Evolutionary conservation across 805 yeast genomes (phyloP).

Genomic region (Isabelozyma heimii): DNA sequence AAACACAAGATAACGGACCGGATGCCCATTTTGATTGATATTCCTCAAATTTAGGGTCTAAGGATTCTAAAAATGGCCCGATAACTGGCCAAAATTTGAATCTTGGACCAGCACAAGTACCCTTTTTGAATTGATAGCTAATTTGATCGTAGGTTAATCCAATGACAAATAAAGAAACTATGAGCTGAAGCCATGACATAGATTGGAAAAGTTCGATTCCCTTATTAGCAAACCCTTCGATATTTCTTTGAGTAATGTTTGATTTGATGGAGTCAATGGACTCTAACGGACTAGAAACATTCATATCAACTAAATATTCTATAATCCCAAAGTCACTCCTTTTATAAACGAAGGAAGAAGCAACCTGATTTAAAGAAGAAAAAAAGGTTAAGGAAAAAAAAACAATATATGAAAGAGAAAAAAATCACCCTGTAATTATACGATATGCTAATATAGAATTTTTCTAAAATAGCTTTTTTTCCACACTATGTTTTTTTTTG

Average conservation of each 20-base stretch:
- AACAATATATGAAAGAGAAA: too few species aligned
- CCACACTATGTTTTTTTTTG: not conserved
- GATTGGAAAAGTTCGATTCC: constrained; percentile 13
- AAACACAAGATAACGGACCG: constrained; percentile 93
- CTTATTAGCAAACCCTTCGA: not conserved
- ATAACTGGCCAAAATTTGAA: constrained; percentile 91
- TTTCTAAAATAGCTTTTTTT: too few species aligned
- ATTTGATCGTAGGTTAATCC: constrained; percentile 68
- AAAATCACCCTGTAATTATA: not conserved
- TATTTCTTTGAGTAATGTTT: not conserved
- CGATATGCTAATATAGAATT: not conserved
- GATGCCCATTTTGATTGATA: constrained; percentile 91
- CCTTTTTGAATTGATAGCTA: constrained; percentile 77
- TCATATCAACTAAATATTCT: not conserved
- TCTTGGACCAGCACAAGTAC: constrained; percentile 85
- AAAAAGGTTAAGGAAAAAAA: too few species aligned
- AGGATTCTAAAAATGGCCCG: constrained; percentile 91
- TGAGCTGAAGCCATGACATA: constrained; percentile 55
- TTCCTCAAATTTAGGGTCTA: constrained; percentile 94
- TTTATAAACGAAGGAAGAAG: not conserved
- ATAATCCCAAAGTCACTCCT: too few species aligned
- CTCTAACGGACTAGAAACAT: not conserved
- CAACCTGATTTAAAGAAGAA: not conserved
- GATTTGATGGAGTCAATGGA: not conserved
- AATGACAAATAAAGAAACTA: constrained; percentile 45